These are phyloP conservation scores for Pleurozium schreberi DNA, from an alignment of 225 moss, liverwort and hornwort genomes.

Conservation along the genomic window DNA sequence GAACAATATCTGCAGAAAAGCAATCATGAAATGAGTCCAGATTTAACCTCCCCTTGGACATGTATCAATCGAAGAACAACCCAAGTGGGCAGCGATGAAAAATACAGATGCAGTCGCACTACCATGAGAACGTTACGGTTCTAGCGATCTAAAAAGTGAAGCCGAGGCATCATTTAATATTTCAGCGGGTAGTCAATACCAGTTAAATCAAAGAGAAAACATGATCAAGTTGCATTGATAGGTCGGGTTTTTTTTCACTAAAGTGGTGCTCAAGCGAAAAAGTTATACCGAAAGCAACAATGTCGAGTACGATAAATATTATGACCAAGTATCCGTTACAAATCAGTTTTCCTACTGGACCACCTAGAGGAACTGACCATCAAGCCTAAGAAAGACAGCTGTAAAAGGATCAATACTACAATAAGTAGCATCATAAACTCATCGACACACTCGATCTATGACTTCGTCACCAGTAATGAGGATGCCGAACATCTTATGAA, in stretches of 20 bases:
- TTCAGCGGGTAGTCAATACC: neutral
- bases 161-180: neutral
- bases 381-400: neutral
- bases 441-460: neutral
- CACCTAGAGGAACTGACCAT: neutral
- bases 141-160: neutral
- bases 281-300: neutral
- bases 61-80: neutral
- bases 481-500: neutral
- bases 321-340: neutral
- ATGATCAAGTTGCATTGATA: neutral
- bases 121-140: neutral
- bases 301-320: neutral
- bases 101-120: neutral
- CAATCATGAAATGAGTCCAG: neutral
- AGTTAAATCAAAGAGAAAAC: neutral
- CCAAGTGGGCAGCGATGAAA: neutral
- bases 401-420: neutral
- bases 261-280: neutral
- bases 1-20: constrained; percentile 23
- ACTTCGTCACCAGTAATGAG: neutral
- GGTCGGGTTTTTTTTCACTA: neutral
- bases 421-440: neutral
- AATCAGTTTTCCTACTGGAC: neutral
- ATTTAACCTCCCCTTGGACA: neutral